A percentile compares a stretch with the other conserved stretches of the same genome.
Conservation (phyloP, 805 yeast species). For the Lipomyces sp. region DNA sequence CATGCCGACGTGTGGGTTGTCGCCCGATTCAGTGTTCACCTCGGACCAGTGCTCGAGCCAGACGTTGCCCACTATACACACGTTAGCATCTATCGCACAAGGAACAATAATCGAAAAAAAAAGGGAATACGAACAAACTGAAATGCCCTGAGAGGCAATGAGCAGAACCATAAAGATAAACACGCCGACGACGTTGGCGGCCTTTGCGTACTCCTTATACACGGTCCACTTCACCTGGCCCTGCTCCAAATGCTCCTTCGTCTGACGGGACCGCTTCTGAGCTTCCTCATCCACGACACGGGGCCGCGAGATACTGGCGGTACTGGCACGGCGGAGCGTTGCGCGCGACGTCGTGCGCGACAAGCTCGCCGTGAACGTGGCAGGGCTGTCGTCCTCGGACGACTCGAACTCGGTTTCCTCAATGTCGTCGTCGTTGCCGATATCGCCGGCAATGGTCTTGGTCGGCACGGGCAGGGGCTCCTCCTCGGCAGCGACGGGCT, state of each 20-base stretch:
- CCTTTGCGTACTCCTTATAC: conserved; percentile 77
- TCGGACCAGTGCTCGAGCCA: conserved; percentile 99
- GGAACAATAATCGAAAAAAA: conserved; percentile 58
- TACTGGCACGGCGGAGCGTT: conserved; percentile 57
- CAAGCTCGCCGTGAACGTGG: conserved; percentile 6
- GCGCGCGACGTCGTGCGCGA: conserved; percentile 30
- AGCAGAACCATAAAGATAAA: conserved; percentile 53
- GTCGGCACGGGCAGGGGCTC: conserved; percentile 1
- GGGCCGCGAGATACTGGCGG: conserved; percentile 52
- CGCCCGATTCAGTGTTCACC: conserved; percentile 63
- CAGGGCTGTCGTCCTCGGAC: conserved; percentile 19
- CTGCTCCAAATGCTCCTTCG: conserved; percentile 79
- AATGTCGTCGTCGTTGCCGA: too few species aligned
- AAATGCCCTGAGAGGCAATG: conserved; percentile 32
- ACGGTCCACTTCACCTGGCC: conserved; percentile 93
- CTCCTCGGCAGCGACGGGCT: conserved; percentile 18
- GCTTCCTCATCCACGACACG: conserved; percentile 30
- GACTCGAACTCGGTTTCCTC: conserved; percentile 13
- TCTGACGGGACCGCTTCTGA: conserved; percentile 31
- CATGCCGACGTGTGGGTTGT: conserved; percentile 66
- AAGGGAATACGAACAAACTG: conserved; percentile 39
- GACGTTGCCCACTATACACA: conserved; percentile 52
- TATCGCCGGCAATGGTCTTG: conserved; percentile 4
- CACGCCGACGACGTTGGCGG: conserved; percentile 76
- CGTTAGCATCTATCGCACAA: conserved; percentile 36